Conservation (phyloP, 192 early-diverging fungal genomes). For the Kickxella alabastrina region DNA sequence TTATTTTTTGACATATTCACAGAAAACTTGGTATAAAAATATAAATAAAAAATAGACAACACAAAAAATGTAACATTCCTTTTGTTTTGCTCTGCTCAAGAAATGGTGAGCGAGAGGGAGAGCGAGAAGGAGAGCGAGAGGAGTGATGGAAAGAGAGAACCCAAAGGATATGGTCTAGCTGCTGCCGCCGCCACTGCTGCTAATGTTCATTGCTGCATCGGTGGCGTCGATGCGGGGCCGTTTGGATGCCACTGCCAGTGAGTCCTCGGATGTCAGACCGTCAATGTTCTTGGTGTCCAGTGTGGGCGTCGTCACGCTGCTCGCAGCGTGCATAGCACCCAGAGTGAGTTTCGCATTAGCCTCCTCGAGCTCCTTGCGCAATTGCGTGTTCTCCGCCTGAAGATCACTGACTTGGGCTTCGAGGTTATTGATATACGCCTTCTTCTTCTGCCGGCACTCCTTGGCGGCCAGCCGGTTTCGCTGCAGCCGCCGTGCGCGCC, state of each 20-base stretch:
- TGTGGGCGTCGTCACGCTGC: slow-evolving; percentile 29
- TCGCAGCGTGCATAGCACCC: slow-evolving; percentile 51
- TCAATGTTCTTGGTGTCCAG: slow-evolving; percentile 3
- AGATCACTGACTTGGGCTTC: slow-evolving; percentile 60
- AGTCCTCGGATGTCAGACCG: too few relatives aligned
- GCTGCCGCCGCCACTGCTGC: slow-evolving; percentile 18
- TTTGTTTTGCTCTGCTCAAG: too few relatives aligned
- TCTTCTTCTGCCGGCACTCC: slow-evolving; percentile 82
- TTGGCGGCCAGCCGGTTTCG: slow-evolving; percentile 79
- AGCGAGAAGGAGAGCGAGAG: neutral
- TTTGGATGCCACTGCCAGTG: too few relatives aligned
- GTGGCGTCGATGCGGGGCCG: too few relatives aligned
- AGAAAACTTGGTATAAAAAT: neutral
- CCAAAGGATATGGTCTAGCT: too few relatives aligned
- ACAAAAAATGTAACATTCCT: neutral
- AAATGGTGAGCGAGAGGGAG: too few relatives aligned
- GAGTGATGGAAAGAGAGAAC: too few relatives aligned
- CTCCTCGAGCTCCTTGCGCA: slow-evolving; percentile 69
- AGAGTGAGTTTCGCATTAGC: slow-evolving; percentile 62
- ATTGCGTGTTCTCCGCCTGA: slow-evolving; percentile 59
- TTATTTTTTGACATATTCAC: slow-evolving; percentile 4
- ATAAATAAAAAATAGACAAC: slow-evolving; percentile 1
- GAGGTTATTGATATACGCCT: slow-evolving; percentile 69
- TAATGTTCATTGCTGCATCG: too few relatives aligned
- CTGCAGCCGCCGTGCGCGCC: slow-evolving; percentile 67